These are phyloP conservation scores for Orbilia quercus DNA, from an alignment of 2,329 filamentous ascomycete genomes.

Conservation along the genomic window DNA sequence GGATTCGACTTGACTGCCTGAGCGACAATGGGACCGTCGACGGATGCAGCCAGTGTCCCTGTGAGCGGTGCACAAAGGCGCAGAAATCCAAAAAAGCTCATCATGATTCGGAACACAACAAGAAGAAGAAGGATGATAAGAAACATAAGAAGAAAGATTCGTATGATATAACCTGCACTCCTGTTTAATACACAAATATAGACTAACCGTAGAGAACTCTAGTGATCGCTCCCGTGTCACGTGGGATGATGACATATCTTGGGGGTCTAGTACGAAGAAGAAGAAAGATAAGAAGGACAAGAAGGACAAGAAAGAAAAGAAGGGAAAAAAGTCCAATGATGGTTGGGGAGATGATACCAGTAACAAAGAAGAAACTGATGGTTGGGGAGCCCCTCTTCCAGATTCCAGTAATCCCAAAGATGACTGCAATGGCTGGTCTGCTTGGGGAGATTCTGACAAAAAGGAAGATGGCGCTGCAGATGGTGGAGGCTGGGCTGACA, in stretches of 20 bases:
- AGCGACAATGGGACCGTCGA: slow-evolving; percentile 31
- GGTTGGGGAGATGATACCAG: slow-evolving; percentile 21
- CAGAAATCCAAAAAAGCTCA: slow-evolving; percentile 13
- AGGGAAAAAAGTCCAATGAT: slow-evolving; percentile 1
- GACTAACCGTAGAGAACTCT: not conserved
- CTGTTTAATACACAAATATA: not conserved
- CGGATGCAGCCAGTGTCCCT: slow-evolving; percentile 25
- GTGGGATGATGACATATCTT: too few species aligned
- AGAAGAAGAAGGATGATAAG: slow-evolving; percentile 10
- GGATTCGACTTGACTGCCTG: slow-evolving; percentile 36
- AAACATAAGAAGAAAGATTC: slow-evolving; percentile 8
- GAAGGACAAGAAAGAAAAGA: slow-evolving; percentile 6
- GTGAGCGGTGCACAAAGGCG: slow-evolving; percentile 20
- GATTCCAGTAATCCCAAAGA: not conserved
- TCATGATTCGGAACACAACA: slow-evolving; percentile 2
- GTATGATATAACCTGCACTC: not conserved
- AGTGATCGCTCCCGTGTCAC: not conserved
- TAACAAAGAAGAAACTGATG: slow-evolving; percentile 1
- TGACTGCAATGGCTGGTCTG: slow-evolving; percentile 1
- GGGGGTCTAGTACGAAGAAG: not conserved
- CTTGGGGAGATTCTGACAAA: slow-evolving; percentile 19
- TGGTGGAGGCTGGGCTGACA: not conserved
- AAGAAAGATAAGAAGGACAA: not conserved
- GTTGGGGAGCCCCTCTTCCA: not conserved
- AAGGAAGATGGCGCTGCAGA: not conserved